Conservation (phyloP, 2,329 filamentous ascomycete species). For the Cercospora sp. region DNA sequence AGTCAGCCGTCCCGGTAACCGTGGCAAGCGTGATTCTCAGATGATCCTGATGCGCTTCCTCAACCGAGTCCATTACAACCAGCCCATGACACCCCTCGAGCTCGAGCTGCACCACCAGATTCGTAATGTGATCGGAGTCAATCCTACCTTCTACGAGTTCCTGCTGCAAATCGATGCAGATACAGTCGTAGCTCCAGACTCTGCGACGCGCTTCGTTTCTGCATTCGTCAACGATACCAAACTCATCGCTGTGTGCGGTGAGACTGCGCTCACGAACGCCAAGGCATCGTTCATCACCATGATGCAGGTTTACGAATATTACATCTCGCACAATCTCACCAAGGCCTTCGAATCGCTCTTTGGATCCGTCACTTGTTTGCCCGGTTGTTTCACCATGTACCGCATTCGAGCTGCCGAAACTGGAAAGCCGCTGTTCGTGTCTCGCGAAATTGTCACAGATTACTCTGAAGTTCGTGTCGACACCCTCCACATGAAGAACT, state of each 20-base stretch:
- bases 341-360: conserved; percentile 98
- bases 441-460: conserved; percentile 80
- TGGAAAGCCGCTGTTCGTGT: conserved; percentile 95
- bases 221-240: conserved; percentile 89
- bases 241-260: conserved; percentile 91
- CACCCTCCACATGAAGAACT: conserved; percentile 97
- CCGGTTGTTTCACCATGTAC: conserved; percentile 99
- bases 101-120: conserved; percentile 99
- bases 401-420: conserved; percentile 91
- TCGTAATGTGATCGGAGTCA: conserved; percentile 96
- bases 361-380: conserved; percentile 94
- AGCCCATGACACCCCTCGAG: conserved; percentile 93
- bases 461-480: conserved; percentile 95
- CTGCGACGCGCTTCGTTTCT: conserved; percentile 87
- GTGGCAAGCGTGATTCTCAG: conserved; percentile 98
- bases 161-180: conserved; percentile 96
- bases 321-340: conserved; percentile 94
- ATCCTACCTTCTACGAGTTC: conserved; percentile 97
- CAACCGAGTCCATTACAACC: conserved; percentile 97
- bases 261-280: conserved; percentile 89
- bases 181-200: conserved; percentile 87
- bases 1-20: conserved; percentile 78
- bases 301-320: conserved; percentile 99
- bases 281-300: conserved; percentile 94
- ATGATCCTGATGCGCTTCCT: conserved; percentile 99